A percentile compares a stretch with the other conserved stretches of the same genome.
Conservation (phyloP, 345 rosid species). For the Hibiscus syriacus region DNA sequence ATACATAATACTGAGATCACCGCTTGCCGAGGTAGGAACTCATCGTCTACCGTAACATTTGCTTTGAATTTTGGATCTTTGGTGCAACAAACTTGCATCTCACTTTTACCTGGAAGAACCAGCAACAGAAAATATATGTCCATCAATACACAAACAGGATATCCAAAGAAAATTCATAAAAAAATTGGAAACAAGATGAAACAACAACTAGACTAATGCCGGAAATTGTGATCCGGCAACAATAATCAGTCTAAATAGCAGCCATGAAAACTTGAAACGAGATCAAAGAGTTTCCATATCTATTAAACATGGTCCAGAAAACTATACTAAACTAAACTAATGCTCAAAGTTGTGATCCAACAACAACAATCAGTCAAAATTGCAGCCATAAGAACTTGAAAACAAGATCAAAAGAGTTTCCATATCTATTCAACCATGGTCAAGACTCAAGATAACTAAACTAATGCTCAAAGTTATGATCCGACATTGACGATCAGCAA, state of each 20-base stretch:
- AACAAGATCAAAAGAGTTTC: not conserved
- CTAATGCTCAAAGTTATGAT: too few relatives aligned
- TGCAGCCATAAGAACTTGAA: not conserved
- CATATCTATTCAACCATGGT: not conserved
- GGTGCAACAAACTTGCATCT: slow-evolving; percentile 69
- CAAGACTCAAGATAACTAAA: too few relatives aligned
- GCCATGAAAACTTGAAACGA: not conserved
- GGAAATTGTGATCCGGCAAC: not conserved
- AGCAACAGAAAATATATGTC: not conserved
- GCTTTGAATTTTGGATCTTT: slow-evolving; percentile 42
- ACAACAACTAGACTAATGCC: too few relatives aligned
- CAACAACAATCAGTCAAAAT: not conserved
- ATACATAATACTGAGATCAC: slow-evolving; percentile 91
- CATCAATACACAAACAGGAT: slow-evolving; percentile 3
- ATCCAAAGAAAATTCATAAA: not conserved
- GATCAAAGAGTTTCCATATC: slow-evolving; percentile 1
- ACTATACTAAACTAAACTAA: too few relatives aligned
- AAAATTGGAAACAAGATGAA: too few relatives aligned
- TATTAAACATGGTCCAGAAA: not conserved
- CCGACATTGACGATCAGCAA: too few relatives aligned
- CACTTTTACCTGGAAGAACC: slow-evolving; percentile 38
- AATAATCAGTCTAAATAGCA: not conserved
- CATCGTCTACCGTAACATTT: slow-evolving; percentile 52
- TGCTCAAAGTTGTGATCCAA: too few relatives aligned
- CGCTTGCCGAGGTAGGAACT: slow-evolving; percentile 66